phyloP scores from a whole-genome alignment of 2,329 filamentous ascomycete genomes.

The Penicillium oxalicum region DNA sequence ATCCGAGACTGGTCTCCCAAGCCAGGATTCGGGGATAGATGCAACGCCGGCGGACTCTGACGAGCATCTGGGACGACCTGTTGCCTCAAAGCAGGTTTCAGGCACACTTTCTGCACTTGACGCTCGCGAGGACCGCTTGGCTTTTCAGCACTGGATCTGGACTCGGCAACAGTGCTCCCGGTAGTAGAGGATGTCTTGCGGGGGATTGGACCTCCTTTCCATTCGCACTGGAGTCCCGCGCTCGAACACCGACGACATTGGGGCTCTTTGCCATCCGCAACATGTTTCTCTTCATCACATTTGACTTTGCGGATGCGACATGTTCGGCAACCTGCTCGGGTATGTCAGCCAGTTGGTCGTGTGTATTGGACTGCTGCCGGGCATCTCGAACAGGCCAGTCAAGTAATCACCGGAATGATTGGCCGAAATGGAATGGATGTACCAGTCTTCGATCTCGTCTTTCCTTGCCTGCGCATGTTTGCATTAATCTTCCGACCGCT shows the following conservation, averaged over 20 bases:
- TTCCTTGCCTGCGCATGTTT: conserved; percentile 18
- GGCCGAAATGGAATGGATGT: conserved; percentile 1
- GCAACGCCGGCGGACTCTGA: conserved; percentile 1
- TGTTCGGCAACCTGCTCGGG: conserved; percentile 21
- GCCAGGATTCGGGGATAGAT: conserved; percentile 6
- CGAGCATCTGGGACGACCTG: too few species aligned
- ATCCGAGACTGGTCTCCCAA: neutral
- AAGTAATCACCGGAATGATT: too few species aligned
- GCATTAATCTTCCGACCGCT: neutral
- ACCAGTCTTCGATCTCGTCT: conserved; percentile 24
- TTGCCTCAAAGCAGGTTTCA: too few species aligned
- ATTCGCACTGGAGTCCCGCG: conserved; percentile 22
- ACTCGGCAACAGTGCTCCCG: too few species aligned
- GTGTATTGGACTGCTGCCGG: too few species aligned
- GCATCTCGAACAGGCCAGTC: too few species aligned
- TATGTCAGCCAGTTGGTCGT: neutral
- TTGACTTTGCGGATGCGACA: conserved; percentile 28
- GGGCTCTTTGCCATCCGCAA: conserved; percentile 15
- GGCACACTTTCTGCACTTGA: too few species aligned
- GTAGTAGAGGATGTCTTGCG: conserved; percentile 4
- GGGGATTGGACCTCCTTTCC: conserved; percentile 22
- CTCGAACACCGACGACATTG: conserved; percentile 21
- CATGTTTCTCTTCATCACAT: conserved; percentile 26
- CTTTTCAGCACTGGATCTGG: too few species aligned
- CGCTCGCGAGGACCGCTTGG: too few species aligned